Base-by-base conservation (phyloP, 163 green algal species). In the Trebouxiophyceae sp. region DNA sequence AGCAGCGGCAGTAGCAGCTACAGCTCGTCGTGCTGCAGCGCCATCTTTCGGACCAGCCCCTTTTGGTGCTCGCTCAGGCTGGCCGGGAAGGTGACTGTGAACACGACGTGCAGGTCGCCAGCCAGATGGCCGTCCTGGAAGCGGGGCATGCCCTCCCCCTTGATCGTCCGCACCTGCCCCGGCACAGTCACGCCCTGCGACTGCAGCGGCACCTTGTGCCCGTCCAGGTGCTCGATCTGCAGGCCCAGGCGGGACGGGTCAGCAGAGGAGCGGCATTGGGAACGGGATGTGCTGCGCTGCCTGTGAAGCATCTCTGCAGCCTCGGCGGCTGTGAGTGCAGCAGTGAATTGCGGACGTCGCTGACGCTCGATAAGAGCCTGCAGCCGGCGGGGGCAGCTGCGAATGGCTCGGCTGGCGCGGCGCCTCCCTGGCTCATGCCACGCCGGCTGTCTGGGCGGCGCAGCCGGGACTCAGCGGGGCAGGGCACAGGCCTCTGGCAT, bases 151-250 rank as follows among this genome's bases (percentile, higher is more conserved):
- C 86, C 87, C 68, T 95, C 75, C 4, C 73, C 76, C 45, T 71
- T 55, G 28, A 93, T 74, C 32, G 65, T 78, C 22, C 82, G 69
- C 27, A 91, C 86, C 58, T 96, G 67, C 2, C 87, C 91, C 16
- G 90, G 88, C 4, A 70, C 77, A 1, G 86, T 97, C 23, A 97
- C 86, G 7, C 66, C 70, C 2, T 55, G 28, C 0, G 66, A 46
- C 5, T 65, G 56, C 31, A 87, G 29, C 20, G 34, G 45, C 19
- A 99, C 88, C 54, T 84, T 85, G 69, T 95, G 89, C 5, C 93
- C 93, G 62, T 98, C 93, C 31, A 98, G 70, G 72, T 98, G 95
- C 67, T 84, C 74, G 19, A 99, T 73, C 66, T 88, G 65, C 55
- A 68, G 6, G 23, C 12, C 29, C 8, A 3, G 6, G 23, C n/a